Percentiles rank a stretch among this genome's conserved stretches.
Conservation (phyloP, 2,329 filamentous ascomycete genomes). For the Ophidiomyces ophidiicola region DNA sequence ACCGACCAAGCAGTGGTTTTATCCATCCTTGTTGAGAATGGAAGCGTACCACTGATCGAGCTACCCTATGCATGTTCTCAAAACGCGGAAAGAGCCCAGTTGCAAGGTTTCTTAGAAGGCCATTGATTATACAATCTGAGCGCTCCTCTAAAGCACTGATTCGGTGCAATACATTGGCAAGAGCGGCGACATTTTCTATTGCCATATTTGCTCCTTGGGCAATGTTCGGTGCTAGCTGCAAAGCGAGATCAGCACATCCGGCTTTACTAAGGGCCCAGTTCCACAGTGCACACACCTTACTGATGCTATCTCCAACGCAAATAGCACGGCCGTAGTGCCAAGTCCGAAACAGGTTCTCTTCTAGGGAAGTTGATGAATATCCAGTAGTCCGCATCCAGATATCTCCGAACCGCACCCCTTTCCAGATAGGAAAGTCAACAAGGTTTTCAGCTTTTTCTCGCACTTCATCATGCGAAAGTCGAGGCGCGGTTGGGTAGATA, state of each 20-base stretch:
- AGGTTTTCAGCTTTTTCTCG: conserved; percentile 2
- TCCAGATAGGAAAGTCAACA: not conserved
- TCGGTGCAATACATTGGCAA: conserved; percentile 4
- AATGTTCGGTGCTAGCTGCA: conserved; percentile 5
- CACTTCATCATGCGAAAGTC: too few relatives aligned
- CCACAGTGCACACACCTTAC: conserved; percentile 4
- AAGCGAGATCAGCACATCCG: not conserved
- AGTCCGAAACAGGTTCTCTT: conserved; percentile 5
- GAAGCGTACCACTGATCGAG: too few relatives aligned
- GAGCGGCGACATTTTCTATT: conserved; percentile 4
- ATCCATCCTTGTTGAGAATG: too few relatives aligned
- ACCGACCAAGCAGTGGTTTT: too few relatives aligned
- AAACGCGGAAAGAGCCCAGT: too few relatives aligned
- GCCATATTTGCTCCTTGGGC: conserved; percentile 4
- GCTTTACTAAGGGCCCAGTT: not conserved
- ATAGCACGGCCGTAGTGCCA: conserved; percentile 7
- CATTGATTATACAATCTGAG: too few relatives aligned
- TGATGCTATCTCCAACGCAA: conserved; percentile 4
- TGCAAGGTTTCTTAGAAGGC: too few relatives aligned
- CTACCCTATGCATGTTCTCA: too few relatives aligned
- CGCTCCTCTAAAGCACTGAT: too few relatives aligned
- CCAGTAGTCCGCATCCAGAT: not conserved
- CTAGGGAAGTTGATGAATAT: conserved; percentile 1
- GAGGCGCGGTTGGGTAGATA: not conserved
- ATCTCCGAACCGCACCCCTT: conserved; percentile 6